Evolutionary conservation across 139 green algal genomes (phyloP).

Genomic region (Ettlia oleoabundans): DNA sequence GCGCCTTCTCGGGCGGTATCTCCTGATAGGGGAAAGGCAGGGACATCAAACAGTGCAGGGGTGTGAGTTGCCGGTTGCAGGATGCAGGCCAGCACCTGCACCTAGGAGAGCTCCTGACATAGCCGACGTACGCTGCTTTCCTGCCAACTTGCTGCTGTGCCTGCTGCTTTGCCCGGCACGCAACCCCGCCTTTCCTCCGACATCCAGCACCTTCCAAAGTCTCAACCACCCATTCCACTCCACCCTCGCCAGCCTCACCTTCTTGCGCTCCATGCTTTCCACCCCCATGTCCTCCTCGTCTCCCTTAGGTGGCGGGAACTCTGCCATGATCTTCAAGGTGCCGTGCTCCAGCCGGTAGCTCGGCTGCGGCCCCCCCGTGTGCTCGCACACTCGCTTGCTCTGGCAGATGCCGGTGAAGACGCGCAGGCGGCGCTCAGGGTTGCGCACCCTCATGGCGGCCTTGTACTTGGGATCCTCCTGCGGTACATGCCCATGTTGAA

Average conservation of each 20-base stretch:
- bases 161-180: too few relatives aligned
- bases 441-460: conserved; percentile 61
- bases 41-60: not conserved
- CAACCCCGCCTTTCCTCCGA: too few relatives aligned
- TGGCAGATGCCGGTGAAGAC: conserved; percentile 71
- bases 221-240: too few relatives aligned
- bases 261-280: conserved; percentile 69
- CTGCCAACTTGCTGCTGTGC: too few relatives aligned
- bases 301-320: conserved; percentile 87
- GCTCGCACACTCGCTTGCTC: conserved; percentile 54
- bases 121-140: too few relatives aligned
- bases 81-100: too few relatives aligned
- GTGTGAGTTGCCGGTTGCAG: too few relatives aligned
- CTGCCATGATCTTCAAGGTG: conserved; percentile 86
- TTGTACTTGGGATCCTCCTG: conserved; percentile 81
- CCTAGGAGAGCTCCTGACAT: too few relatives aligned
- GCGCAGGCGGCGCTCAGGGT: conserved; percentile 77
- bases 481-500: not conserved
- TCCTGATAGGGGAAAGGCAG: too few relatives aligned
- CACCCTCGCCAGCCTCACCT: conserved; percentile 39
- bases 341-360: conserved; percentile 80
- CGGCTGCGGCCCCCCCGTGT: conserved; percentile 84
- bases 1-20: conserved; percentile 79
- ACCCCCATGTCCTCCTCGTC: conserved; percentile 68
- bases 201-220: too few relatives aligned